These are phyloP conservation scores for Cytospora paraplurivora DNA, from an alignment of 2,329 filamentous ascomycete species.

Conservation along the genomic window DNA sequence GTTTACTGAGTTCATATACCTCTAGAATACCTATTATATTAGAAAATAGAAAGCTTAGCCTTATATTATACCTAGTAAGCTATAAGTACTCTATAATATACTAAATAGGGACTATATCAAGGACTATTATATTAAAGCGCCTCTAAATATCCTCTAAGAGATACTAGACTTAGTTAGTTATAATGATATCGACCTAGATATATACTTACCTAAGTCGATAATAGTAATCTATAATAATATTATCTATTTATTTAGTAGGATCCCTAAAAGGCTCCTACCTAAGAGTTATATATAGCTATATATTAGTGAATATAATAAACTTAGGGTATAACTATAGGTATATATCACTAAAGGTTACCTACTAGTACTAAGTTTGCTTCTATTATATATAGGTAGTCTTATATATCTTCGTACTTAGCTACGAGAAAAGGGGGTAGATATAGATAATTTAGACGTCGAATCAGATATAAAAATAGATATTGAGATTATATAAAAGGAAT, in stretches of 20 bases:
- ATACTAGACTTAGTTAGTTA: not conserved
- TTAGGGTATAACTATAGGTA: not conserved
- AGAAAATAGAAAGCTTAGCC: not conserved
- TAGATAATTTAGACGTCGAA: not conserved
- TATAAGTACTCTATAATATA: not conserved
- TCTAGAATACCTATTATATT: not conserved
- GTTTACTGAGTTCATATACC: not conserved
- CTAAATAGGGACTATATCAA: not conserved
- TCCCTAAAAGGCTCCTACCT: not conserved
- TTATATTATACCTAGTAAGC: not conserved
- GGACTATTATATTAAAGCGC: not conserved
- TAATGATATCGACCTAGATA: not conserved
- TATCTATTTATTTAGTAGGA: not conserved
- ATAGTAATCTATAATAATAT: not conserved
- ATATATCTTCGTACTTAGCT: not conserved
- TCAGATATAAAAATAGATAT: not conserved
- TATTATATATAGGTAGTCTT: not conserved
- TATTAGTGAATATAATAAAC: not conserved
- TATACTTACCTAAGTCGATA: not conserved
- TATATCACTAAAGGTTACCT: not conserved
- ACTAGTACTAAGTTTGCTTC: not conserved
- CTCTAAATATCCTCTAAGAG: not conserved
- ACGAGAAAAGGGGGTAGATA: not conserved
- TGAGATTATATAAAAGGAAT: not conserved
- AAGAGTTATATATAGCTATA: not conserved